Evolutionary conservation across 495 filamentous ascomycete species (phyloP).

Genomic region (Aspergillus sparsus): DNA sequence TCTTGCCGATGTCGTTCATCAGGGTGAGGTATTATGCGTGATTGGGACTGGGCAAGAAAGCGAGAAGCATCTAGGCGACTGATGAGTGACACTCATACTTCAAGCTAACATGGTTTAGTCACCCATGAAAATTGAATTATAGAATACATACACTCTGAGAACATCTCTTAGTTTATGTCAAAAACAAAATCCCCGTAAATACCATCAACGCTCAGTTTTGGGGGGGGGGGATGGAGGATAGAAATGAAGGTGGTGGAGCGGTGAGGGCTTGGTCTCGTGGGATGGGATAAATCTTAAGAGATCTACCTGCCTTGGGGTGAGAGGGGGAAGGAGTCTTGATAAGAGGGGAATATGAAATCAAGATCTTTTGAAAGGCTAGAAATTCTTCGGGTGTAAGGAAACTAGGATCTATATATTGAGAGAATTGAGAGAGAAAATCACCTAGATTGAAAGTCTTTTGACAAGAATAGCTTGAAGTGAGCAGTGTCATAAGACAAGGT

Average conservation of each 20-base stretch:
- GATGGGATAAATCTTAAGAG: not conserved
- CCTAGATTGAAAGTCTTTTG: not conserved
- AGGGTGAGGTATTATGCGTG: constrained; percentile 69
- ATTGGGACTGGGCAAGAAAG: constrained; percentile 97
- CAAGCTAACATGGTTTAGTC: no score
- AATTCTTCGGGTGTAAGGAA: no score
- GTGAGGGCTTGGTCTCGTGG: constrained; percentile 12
- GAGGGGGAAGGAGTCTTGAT: no score
- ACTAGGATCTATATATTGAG: no score
- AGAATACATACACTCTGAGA: constrained; percentile 86
- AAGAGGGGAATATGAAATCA: no score
- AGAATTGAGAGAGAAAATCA: not conserved
- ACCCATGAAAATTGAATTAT: not conserved
- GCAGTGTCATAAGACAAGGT: constrained; percentile 44
- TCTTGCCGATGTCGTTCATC: constrained; percentile 57
- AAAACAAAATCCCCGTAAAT: not conserved
- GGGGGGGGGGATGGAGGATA: not conserved
- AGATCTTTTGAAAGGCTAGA: no score
- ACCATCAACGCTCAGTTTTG: not conserved
- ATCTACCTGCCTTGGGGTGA: no score
- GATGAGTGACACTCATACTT: not conserved
- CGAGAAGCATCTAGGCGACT: constrained; percentile 79
- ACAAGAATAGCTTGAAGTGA: not conserved
- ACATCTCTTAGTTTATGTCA: constrained; percentile 59
- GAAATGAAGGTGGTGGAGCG: constrained; percentile 12